Evolutionary conservation across 495 filamentous ascomycete species (phyloP).

Genomic region (Aspergillus campestris): DNA sequence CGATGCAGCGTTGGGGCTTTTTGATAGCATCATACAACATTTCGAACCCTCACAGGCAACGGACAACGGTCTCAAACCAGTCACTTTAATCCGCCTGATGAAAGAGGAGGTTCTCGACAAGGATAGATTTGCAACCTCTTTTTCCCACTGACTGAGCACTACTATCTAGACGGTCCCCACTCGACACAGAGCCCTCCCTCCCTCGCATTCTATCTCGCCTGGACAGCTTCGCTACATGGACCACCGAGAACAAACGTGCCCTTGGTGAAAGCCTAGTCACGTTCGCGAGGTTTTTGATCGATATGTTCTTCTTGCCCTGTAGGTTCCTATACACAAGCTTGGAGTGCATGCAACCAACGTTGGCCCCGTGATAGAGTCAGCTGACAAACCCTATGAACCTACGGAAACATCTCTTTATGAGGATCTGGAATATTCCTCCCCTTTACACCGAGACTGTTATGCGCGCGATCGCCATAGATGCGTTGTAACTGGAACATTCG

Average conservation of each 20-base stretch:
- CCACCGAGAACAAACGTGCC: neutral
- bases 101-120: neutral
- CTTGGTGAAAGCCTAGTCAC: neutral
- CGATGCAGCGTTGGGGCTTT: neutral
- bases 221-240: neutral
- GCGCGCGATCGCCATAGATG: too few species aligned
- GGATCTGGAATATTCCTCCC: too few species aligned
- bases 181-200: neutral
- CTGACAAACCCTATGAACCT: too few species aligned
- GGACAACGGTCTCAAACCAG: constrained; percentile 3
- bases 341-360: too few species aligned
- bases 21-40: neutral
- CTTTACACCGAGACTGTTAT: too few species aligned
- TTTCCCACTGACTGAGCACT: constrained; percentile 1
- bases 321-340: too few species aligned
- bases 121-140: constrained; percentile 1
- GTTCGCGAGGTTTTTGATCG: neutral
- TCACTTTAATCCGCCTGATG: constrained; percentile 2
- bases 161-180: neutral
- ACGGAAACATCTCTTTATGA: too few species aligned
- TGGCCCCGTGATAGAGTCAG: too few species aligned
- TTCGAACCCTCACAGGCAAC: constrained; percentile 3
- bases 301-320: too few species aligned
- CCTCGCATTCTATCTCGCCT: neutral
- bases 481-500: too few species aligned